Percentiles rank a stretch among this genome's conserved stretches.
Conservation (phyloP, 352 stramenopile genomes). For the Globisporangium mamillatum region DNA sequence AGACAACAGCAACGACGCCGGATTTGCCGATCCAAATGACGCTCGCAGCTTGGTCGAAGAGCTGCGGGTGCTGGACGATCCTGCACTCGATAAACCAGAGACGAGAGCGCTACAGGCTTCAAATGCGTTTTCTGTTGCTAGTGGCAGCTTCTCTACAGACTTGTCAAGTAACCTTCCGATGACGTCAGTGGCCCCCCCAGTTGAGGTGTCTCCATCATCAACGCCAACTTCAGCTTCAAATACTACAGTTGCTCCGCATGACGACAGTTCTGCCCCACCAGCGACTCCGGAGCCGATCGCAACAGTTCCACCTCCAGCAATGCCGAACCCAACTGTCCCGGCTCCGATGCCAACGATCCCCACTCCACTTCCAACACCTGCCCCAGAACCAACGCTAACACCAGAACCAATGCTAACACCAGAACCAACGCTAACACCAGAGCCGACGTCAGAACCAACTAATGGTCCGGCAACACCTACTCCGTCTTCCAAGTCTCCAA, state of each 20-base stretch:
- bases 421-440: not conserved
- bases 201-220: not conserved
- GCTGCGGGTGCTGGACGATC: not conserved
- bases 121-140: not conserved
- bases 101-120: not conserved
- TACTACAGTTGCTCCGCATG: not conserved
- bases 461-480: not conserved
- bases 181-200: not conserved
- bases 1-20: not conserved
- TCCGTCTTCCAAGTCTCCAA: not conserved
- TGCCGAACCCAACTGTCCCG: not conserved
- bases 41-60: constrained; percentile 6
- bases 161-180: not conserved
- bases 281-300: not conserved
- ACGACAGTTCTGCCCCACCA: no score
- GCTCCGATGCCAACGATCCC: not conserved
- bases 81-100: not conserved
- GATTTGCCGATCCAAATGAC: not conserved
- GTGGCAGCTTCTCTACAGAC: not conserved
- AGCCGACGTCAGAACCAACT: not conserved
- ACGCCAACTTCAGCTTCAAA: not conserved
- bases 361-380: constrained; percentile 5
- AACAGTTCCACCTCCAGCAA: not conserved
- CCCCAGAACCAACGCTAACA: not conserved
- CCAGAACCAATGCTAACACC: not conserved